phyloP scores from a whole-genome alignment of 2,329 filamentous ascomycete genomes.

The Monosporascus sp. region DNA sequence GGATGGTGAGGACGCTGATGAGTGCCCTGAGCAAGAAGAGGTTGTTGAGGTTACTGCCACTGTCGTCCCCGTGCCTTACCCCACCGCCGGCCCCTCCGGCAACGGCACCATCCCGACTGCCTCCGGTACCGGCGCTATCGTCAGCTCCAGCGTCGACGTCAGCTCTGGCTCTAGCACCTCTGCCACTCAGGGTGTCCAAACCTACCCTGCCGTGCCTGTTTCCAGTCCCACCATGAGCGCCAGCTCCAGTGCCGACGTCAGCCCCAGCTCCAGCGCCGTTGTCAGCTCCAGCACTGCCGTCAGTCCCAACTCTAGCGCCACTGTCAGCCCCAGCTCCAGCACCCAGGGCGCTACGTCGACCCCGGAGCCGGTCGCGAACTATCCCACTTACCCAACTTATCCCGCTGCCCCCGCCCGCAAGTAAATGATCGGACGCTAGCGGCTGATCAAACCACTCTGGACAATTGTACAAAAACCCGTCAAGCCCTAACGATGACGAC shows the following conservation, averaged over 20 bases:
- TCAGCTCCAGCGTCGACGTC: constrained; percentile 27
- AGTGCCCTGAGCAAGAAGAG: constrained; percentile 10
- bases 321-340: too few species aligned
- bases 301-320: too few species aligned
- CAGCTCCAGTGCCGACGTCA: too few species aligned
- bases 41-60: constrained; percentile 23
- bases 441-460: background rate
- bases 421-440: background rate
- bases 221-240: too few species aligned
- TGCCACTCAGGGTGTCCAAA: too few species aligned
- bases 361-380: too few species aligned
- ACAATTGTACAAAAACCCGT: background rate
- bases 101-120: constrained; percentile 30
- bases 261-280: too few species aligned
- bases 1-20: constrained; percentile 18
- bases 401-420: background rate
- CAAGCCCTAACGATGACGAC: background rate
- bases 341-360: too few species aligned
- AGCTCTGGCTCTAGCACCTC: too few species aligned
- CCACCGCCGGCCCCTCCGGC: constrained; percentile 21
- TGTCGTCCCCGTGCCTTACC: constrained; percentile 34
- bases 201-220: too few species aligned
- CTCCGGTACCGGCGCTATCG: constrained; percentile 26
- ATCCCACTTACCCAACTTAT: too few species aligned
- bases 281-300: too few species aligned